These are phyloP conservation scores for Grifola frondosa DNA, from an alignment of 1,284 basidiomycete species.

Conservation along the genomic window DNA sequence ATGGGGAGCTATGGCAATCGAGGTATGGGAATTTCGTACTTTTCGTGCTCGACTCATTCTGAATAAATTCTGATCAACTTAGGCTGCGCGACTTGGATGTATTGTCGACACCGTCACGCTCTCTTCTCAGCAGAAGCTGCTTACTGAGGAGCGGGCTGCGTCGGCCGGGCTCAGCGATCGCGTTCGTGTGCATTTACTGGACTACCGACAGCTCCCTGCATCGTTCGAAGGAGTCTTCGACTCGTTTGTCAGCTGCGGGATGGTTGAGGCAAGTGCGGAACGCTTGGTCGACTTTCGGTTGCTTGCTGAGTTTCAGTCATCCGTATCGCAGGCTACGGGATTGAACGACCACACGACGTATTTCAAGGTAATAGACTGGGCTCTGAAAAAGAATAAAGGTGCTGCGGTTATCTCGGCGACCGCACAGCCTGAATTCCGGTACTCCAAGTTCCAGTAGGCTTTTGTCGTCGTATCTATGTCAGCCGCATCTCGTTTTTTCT, in stretches of 20 bases:
- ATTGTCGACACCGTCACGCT: constrained; percentile 85
- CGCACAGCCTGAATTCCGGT: constrained; percentile 77
- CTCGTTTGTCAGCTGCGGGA: constrained; percentile 74
- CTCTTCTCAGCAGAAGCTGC: constrained; percentile 77
- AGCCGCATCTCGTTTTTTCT: neutral
- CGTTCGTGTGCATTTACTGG: constrained; percentile 74
- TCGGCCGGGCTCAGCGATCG: constrained; percentile 64
- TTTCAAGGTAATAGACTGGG: constrained; percentile 69
- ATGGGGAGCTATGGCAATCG: constrained; percentile 86
- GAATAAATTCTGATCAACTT: neutral
- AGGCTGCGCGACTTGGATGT: constrained; percentile 68
- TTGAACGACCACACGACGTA: constrained; percentile 49
- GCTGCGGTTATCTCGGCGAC: constrained; percentile 75
- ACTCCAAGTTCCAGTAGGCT: constrained; percentile 61
- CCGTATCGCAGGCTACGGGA: neutral
- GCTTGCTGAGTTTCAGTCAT: neutral
- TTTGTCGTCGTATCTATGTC: no score
- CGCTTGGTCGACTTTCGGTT: constrained; percentile 54
- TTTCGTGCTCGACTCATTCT: neutral
- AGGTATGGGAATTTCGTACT: constrained; percentile 43
- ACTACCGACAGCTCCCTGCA: constrained; percentile 66
- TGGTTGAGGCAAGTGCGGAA: constrained; percentile 78
- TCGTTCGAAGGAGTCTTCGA: constrained; percentile 70
- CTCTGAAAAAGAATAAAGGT: constrained; percentile 60
- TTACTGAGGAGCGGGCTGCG: constrained; percentile 76